These are phyloP conservation scores for Nemania sp. DNA, from an alignment of 2,329 filamentous ascomycete genomes.

Conservation along the genomic window DNA sequence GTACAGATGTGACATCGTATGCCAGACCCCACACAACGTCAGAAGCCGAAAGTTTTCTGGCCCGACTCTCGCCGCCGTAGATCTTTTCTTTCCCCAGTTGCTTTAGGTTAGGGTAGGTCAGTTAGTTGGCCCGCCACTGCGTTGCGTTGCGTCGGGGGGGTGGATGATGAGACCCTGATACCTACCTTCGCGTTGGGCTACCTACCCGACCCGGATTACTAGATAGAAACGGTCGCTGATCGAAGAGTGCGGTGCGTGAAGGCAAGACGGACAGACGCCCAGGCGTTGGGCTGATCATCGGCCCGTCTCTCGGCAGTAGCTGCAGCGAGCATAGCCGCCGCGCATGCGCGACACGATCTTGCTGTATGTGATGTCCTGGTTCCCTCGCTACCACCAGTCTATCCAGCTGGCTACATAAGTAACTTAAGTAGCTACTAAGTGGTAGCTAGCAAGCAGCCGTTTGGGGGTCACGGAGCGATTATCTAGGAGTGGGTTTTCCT, in stretches of 20 bases:
- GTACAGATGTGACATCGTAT: slow-evolving; percentile 7
- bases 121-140: slow-evolving; percentile 6
- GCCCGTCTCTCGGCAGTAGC: slow-evolving; percentile 26
- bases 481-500: no score
- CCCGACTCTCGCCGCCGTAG: slow-evolving; percentile 20
- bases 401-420: no score
- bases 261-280: not conserved
- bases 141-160: no score
- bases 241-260: no score
- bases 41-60: slow-evolving; percentile 3
- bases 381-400: no score
- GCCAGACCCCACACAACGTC: not conserved
- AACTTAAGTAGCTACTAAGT: no score
- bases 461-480: not conserved
- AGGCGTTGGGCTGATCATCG: slow-evolving; percentile 21
- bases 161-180: not conserved
- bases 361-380: no score
- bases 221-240: no score
- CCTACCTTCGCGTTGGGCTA: not conserved
- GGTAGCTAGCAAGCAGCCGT: not conserved
- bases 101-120: no score
- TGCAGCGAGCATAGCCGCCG: slow-evolving; percentile 24
- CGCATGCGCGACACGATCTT: not conserved
- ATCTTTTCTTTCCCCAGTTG: slow-evolving; percentile 18
- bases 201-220: no score